phyloP scores from a whole-genome alignment of 108 stramenopile genomes.

The Nitzschia sp. region DNA sequence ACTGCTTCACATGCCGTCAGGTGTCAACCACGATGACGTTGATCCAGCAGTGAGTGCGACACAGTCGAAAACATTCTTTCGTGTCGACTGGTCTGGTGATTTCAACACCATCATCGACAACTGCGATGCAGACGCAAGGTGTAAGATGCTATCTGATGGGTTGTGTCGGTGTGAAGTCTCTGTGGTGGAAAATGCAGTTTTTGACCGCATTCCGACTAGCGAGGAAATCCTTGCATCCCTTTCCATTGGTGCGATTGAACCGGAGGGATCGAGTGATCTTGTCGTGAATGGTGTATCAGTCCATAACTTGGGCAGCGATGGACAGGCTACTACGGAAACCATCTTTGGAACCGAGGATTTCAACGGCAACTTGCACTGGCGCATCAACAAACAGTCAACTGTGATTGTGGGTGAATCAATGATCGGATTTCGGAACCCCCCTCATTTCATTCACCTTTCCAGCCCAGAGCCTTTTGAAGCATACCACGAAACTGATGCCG shows the following conservation, averaged over 20 bases:
- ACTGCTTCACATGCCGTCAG: constrained; percentile 45
- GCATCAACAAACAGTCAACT: background rate
- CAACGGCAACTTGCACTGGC: background rate
- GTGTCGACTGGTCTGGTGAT: constrained; percentile 2
- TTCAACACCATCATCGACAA: background rate
- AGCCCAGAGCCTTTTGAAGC: background rate
- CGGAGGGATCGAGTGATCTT: background rate
- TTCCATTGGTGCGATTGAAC: background rate
- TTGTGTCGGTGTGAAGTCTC: constrained; percentile 24
- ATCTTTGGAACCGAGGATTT: background rate
- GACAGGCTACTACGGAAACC: too few relatives aligned
- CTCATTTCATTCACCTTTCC: background rate
- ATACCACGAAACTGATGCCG: background rate
- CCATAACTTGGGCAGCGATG: background rate
- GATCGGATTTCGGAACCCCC: background rate
- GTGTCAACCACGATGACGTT: background rate
- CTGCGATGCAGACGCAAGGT: background rate
- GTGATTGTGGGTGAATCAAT: background rate
- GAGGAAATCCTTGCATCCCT: background rate
- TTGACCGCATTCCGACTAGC: background rate
- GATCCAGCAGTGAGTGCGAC: background rate
- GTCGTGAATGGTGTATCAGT: background rate
- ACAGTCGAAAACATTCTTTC: constrained; percentile 15
- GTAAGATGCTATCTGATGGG: constrained; percentile 14
- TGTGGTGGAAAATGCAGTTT: constrained; percentile 13